phyloP scores from a whole-genome alignment of 495 filamentous ascomycete species.

The Penicillium bovifimosum region DNA sequence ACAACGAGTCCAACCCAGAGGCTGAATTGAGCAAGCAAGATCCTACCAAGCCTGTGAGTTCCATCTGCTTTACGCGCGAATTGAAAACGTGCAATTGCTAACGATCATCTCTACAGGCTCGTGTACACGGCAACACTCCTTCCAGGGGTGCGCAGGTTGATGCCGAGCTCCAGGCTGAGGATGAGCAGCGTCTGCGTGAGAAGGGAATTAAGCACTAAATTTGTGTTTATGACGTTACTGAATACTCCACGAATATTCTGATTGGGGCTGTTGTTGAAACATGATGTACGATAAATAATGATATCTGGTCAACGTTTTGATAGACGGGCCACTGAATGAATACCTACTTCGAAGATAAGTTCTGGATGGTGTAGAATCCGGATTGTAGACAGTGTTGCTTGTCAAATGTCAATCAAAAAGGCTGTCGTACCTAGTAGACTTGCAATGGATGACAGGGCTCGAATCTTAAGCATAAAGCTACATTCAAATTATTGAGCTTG shows the following conservation, averaged over 20 bases:
- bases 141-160: constrained; percentile 68
- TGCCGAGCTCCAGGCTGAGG: constrained; percentile 61
- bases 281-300: constrained; percentile 23
- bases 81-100: not conserved
- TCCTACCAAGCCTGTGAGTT: constrained; percentile 61
- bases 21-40: constrained; percentile 56
- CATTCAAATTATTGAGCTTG: no score
- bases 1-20: constrained; percentile 44
- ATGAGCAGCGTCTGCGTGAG: constrained; percentile 58
- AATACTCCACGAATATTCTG: constrained; percentile 1
- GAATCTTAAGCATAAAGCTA: no score
- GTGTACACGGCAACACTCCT: constrained; percentile 63
- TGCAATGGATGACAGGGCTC: no score
- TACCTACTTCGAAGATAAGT: not conserved
- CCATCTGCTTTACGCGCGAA: not conserved
- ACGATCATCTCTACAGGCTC: constrained; percentile 45
- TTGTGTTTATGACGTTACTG: constrained; percentile 11
- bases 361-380: not conserved
- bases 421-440: no score
- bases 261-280: constrained; percentile 2
- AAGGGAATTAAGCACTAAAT: constrained; percentile 50
- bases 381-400: no score
- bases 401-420: no score
- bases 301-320: constrained; percentile 5
- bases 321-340: not conserved